Evolutionary conservation across 371 early-diverging fungal species (phyloP).

Genomic region (Blakeslea trispora): DNA sequence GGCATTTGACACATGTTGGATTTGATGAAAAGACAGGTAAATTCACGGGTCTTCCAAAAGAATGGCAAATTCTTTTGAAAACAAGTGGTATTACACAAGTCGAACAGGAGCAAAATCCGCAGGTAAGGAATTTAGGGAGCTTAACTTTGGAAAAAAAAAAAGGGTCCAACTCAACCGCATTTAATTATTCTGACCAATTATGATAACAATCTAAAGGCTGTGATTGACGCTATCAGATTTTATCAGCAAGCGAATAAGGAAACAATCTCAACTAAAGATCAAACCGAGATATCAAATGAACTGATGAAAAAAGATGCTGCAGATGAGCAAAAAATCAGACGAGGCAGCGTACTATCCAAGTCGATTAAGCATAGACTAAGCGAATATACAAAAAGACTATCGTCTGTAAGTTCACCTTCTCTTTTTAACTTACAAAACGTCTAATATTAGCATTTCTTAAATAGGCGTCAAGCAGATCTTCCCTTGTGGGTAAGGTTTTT

Average conservation of each 20-base stretch:
- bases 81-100: conserved; percentile 29
- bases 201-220: too few species aligned
- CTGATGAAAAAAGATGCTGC: background rate
- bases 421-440: too few species aligned
- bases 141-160: background rate
- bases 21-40: conserved; percentile 32
- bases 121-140: conserved; percentile 14
- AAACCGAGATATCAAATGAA: background rate
- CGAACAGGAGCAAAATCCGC: conserved; percentile 33
- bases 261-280: conserved; percentile 22
- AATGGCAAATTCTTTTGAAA: conserved; percentile 31
- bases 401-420: conserved; percentile 7
- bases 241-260: conserved; percentile 27
- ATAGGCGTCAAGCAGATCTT: too few species aligned
- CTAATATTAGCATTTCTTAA: too few species aligned
- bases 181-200: too few species aligned
- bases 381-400: conserved; percentile 19
- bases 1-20: conserved; percentile 33
- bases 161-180: background rate
- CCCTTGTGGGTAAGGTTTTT: too few species aligned
- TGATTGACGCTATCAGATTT: conserved; percentile 33
- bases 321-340: too few species aligned
- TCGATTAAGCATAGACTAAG: conserved; percentile 20
- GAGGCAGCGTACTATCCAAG: conserved; percentile 1
- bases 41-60: conserved; percentile 34